These are phyloP conservation scores for Aspergillus puulaauensis DNA, from an alignment of 2,329 filamentous ascomycete genomes.

Conservation along the genomic window DNA sequence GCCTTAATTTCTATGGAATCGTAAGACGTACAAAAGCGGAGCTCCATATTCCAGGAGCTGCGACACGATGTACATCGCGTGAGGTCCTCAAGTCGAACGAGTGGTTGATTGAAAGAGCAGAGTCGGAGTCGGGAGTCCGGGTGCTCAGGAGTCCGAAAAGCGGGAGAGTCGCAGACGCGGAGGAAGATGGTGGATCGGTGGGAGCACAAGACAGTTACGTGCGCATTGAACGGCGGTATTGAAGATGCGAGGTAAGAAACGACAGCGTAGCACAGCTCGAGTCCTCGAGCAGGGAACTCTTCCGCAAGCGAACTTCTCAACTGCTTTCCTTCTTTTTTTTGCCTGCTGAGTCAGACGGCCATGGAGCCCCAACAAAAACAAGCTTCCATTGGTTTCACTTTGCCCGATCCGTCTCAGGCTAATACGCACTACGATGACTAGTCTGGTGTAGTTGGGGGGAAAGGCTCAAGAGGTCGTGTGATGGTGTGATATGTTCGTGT, in stretches of 20 bases:
- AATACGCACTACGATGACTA: not conserved
- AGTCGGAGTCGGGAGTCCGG: not conserved
- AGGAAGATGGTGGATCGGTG: not conserved
- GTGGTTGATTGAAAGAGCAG: not conserved
- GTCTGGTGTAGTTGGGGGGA: not conserved
- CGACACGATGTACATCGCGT: conserved; percentile 39
- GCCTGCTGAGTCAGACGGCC: conserved; percentile 16
- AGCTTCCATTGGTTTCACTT: conserved; percentile 1
- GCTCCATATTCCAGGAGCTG: conserved; percentile 47
- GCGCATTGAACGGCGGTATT: not conserved
- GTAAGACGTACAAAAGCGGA: conserved; percentile 46
- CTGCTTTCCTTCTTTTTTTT: conserved; percentile 4
- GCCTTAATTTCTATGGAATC: not conserved
- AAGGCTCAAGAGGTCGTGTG: not conserved
- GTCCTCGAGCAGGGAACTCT: not conserved
- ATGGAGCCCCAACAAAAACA: conserved; percentile 6
- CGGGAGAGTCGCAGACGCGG: not conserved
- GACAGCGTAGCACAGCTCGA: not conserved
- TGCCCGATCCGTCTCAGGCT: not conserved
- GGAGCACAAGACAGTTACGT: not conserved
- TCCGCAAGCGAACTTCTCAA: conserved; percentile 2
- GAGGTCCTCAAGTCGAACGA: not conserved
- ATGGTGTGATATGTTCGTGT: not conserved
- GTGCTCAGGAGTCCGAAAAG: not conserved
- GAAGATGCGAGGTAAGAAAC: not conserved